Evolutionary conservation across 805 yeast genomes (phyloP).

Genomic region (Kuraishia floccosa): DNA sequence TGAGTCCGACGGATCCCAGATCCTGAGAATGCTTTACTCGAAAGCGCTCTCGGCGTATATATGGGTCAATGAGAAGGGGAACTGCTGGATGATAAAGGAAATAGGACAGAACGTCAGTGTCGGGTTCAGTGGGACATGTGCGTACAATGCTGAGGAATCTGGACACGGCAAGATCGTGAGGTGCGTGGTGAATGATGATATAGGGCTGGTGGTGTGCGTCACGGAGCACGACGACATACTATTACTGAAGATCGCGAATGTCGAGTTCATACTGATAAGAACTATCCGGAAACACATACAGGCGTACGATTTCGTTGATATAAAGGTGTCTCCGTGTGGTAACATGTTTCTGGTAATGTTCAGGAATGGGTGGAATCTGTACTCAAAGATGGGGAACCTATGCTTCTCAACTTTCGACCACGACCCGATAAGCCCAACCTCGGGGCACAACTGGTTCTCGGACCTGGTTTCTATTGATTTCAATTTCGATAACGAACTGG

Average conservation of each 20-base stretch:
- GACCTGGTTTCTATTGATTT: slow-evolving; percentile 7
- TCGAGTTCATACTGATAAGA: slow-evolving; percentile 24
- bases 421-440: slow-evolving; percentile 10
- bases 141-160: slow-evolving; percentile 8
- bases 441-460: slow-evolving; percentile 3
- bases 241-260: too few species aligned
- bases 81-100: slow-evolving; percentile 15
- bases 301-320: slow-evolving; percentile 17
- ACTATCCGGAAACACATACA: slow-evolving; percentile 23
- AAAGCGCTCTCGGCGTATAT: slow-evolving; percentile 14
- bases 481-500: slow-evolving; percentile 19
- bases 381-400: slow-evolving; percentile 35
- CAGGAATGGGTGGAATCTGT: slow-evolving; percentile 33
- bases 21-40: slow-evolving; percentile 9
- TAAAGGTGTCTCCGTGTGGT: slow-evolving; percentile 14
- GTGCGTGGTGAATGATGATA: slow-evolving; percentile 26
- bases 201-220: slow-evolving; percentile 27
- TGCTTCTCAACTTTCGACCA: slow-evolving; percentile 27
- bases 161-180: slow-evolving; percentile 7
- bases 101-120: slow-evolving; percentile 3
- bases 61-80: slow-evolving; percentile 18
- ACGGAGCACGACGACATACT: slow-evolving; percentile 21
- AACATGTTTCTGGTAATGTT: slow-evolving; percentile 14
- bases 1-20: slow-evolving; percentile 6
- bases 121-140: slow-evolving; percentile 11